Evolutionary conservation across 495 filamentous ascomycete species (phyloP).

Genomic region (Neurospora sp.): DNA sequence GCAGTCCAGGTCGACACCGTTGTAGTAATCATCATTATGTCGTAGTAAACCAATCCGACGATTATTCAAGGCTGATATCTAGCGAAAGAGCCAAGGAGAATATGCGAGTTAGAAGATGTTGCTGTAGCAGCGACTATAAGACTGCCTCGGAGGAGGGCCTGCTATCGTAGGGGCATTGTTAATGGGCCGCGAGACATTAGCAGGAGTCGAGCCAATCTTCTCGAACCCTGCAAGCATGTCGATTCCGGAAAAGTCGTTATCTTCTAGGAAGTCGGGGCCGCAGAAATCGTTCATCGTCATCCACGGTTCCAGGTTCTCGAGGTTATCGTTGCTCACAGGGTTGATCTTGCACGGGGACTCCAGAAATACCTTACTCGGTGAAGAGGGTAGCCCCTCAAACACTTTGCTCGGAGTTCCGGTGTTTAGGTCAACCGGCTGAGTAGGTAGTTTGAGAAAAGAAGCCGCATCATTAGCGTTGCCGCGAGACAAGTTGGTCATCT

Average conservation of each 20-base stretch:
- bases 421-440: conserved; percentile 27
- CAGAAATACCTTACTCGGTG: conserved; percentile 47
- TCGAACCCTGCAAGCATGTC: conserved; percentile 86
- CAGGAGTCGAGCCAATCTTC: conserved; percentile 58
- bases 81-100: conserved; percentile 10
- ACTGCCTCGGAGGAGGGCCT: conserved; percentile 7
- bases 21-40: background rate
- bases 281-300: conserved; percentile 44
- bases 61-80: background rate
- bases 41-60: background rate
- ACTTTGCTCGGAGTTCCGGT: conserved; percentile 46
- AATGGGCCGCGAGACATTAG: conserved; percentile 15
- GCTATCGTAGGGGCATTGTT: conserved; percentile 24
- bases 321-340: conserved; percentile 28
- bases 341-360: conserved; percentile 32
- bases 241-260: conserved; percentile 60
- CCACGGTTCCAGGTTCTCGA: conserved; percentile 29
- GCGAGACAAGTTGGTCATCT: conserved; percentile 46
- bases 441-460: conserved; percentile 35
- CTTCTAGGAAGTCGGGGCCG: conserved; percentile 40
- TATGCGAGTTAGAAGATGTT: conserved; percentile 30
- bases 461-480: conserved; percentile 40
- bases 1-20: background rate
- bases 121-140: conserved; percentile 28
- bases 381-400: conserved; percentile 37